phyloP scores from a whole-genome alignment of 805 yeast species.

The Saccharomycopsis selenospora region DNA sequence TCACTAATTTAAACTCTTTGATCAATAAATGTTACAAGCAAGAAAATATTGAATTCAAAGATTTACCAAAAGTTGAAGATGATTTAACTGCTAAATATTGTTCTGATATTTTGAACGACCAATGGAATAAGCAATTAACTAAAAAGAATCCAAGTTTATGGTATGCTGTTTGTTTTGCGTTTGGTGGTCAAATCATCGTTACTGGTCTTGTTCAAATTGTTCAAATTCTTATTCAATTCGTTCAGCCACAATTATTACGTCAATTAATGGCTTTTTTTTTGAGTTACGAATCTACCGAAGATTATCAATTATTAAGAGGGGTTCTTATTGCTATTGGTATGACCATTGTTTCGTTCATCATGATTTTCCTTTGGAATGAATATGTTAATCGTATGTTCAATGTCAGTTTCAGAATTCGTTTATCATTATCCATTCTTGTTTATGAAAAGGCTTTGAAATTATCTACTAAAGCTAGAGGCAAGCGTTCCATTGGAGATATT shows the following conservation, averaged over 20 bases:
- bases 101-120: constrained; percentile 26
- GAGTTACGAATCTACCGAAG: constrained; percentile 20
- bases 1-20: constrained; percentile 42
- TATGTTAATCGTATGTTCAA: constrained; percentile 51
- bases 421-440: constrained; percentile 59
- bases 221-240: constrained; percentile 34
- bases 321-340: constrained; percentile 53
- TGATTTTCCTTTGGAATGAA: constrained; percentile 61
- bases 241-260: constrained; percentile 53
- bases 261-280: constrained; percentile 41
- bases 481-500: constrained; percentile 68
- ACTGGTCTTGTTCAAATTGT: constrained; percentile 33
- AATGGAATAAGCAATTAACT: constrained; percentile 34
- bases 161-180: constrained; percentile 33
- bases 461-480: constrained; percentile 57
- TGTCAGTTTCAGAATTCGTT: constrained; percentile 57
- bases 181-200: constrained; percentile 31
- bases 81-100: constrained; percentile 31
- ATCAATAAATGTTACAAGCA: constrained; percentile 34
- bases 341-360: constrained; percentile 53
- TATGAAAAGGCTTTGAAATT: constrained; percentile 64
- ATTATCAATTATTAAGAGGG: constrained; percentile 51
- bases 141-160: constrained; percentile 28
- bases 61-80: constrained; percentile 37
- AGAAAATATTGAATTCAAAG: constrained; percentile 33